phyloP scores from a whole-genome alignment of 2,329 filamentous ascomycete genomes.

The Clarireedia hainanense region DNA sequence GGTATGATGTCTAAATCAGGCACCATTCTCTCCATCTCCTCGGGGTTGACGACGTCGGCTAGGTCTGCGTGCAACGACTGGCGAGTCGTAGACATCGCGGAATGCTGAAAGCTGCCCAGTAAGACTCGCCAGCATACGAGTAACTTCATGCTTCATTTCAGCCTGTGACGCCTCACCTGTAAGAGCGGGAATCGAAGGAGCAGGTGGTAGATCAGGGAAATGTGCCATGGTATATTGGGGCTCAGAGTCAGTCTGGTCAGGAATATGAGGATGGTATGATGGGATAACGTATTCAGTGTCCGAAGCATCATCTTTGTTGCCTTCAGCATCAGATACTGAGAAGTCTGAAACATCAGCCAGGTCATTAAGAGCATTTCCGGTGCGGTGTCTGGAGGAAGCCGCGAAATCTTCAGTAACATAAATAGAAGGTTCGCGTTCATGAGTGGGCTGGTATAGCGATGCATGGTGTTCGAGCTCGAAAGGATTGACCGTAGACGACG shows the following conservation, averaged over 20 bases:
- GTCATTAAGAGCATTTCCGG: conserved; percentile 17
- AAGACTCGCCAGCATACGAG: conserved; percentile 18
- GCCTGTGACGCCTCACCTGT: conserved; percentile 19
- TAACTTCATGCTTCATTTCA: conserved; percentile 24
- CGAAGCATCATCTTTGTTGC: conserved; percentile 13
- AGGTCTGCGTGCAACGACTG: conserved; percentile 7
- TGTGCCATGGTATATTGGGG: conserved; percentile 14
- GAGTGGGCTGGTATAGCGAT: conserved; percentile 41
- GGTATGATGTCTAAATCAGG: not conserved
- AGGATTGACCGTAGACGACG: conserved; percentile 46
- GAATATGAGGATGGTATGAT: conserved; percentile 14
- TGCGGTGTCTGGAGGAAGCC: conserved; percentile 30
- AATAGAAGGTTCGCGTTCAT: conserved; percentile 29
- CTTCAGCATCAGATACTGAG: conserved; percentile 24
- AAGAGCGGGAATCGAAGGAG: conserved; percentile 22
- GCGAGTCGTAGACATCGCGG: conserved; percentile 19
- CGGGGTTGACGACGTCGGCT: conserved; percentile 4
- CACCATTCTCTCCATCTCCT: conserved; percentile 4
- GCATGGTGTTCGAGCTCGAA: conserved; percentile 58
- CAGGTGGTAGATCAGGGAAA: conserved; percentile 19
- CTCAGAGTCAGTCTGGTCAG: not conserved
- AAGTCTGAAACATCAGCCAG: conserved; percentile 27
- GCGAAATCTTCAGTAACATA: conserved; percentile 54
- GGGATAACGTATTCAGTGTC: conserved; percentile 15
- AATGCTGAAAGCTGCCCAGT: conserved; percentile 22